Base-by-base conservation (phyloP, 169 alveolate species). In the Pseudocohnilembus persalinus region DNA sequence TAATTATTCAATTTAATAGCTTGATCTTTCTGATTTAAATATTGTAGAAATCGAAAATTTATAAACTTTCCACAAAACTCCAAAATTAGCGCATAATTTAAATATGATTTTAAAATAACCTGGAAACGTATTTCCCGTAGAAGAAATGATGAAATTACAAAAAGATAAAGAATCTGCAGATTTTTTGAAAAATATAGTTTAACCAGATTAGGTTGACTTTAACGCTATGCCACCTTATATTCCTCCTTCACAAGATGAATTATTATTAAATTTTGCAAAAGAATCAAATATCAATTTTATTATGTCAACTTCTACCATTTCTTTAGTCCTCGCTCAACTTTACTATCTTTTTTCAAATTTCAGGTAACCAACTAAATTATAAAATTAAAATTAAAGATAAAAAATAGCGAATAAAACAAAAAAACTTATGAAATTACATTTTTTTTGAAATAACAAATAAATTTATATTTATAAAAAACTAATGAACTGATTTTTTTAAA, bases 181-280 rank as follows among this genome's bases (percentile, higher is more conserved):
- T 34, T 85, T 78, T 74, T 35, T 82, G 31, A 73, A 64, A 29
- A 73, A 76, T 28, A 82, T 76, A n/a, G 76, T 77, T 28, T 24
- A 68, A 33, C 77, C 87, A 6, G 72, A 76, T 34, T 73, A 68
- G 0, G 77, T 82, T 25, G 78, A 64, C 35, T 76, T 78, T 25
- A 82, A 75, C 29, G 34, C 87, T 20, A 89, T 93, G 63, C 82
- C 89, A 63, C 89, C 82, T 30, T 94, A 94, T 78, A 29, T 83
- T 30, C 94, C 95, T 0, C 97, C 97, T 75, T 89, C 94, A 6
- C 31, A 89, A 64, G 97, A 94, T 82, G 64, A 33, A 29, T 73
- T 89, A 24, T 87, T 92, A 31, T 64, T 74, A 16, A 65, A 88
- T 72, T 29, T 87, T 32, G 95, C 92, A 15, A 30, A 79, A 64